Conservation (phyloP, 805 yeast species). For the Ogataea nakhonphanomensis region DNA sequence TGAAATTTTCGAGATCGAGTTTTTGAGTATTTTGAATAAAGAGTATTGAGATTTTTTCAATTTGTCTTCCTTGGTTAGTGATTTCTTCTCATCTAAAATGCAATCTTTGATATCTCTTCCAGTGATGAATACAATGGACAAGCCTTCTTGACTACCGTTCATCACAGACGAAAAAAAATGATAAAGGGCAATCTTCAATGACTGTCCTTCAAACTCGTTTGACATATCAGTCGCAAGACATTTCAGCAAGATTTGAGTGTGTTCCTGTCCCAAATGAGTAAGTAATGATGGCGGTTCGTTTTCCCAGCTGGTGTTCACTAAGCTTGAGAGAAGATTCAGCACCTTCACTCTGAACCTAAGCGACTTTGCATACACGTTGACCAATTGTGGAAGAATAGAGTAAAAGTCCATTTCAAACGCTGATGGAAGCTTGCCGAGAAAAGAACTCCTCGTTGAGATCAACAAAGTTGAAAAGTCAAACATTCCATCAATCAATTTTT, state of each 20-base stretch:
- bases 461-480: constrained; percentile 56
- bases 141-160: constrained; percentile 73
- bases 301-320: constrained; percentile 56
- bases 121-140: constrained; percentile 66
- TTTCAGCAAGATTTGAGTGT: constrained; percentile 57
- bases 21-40: constrained; percentile 52
- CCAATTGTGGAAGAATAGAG: constrained; percentile 51
- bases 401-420: constrained; percentile 63
- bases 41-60: constrained; percentile 33
- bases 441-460: constrained; percentile 51
- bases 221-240: constrained; percentile 59
- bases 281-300: constrained; percentile 71
- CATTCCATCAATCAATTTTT: constrained; percentile 46
- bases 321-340: constrained; percentile 51
- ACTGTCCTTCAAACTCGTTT: constrained; percentile 49
- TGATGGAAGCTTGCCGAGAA: constrained; percentile 49
- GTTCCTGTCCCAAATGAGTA: constrained; percentile 71
- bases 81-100: constrained; percentile 19
- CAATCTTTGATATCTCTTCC: constrained; percentile 45
- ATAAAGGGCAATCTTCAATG: constrained; percentile 53
- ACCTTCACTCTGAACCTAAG: constrained; percentile 47
- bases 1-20: constrained; percentile 48
- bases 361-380: constrained; percentile 52
- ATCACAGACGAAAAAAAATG: constrained; percentile 65
- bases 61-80: constrained; percentile 8